Evolutionary conservation across 2,329 filamentous ascomycete species (phyloP), one percentile per base, ranked within the genome.

Genomic region (Arthrobotrys sinensis): DNA sequence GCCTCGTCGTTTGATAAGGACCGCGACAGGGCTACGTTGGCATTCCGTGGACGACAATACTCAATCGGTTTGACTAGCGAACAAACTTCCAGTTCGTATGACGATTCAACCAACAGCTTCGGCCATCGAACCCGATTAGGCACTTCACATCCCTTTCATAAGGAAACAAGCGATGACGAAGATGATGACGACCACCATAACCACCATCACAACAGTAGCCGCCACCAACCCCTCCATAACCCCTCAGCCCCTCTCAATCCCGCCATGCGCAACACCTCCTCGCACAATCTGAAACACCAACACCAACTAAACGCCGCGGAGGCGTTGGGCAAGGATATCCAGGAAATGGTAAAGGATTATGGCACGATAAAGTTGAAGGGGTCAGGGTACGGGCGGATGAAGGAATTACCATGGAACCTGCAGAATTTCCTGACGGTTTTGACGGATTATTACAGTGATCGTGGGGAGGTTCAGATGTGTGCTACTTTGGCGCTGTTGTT

Each of bases 391-490:
- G 75, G 75, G n/a, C 34, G 75, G 32, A 72, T 73, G 67, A 72
- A 64, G 10, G 68, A 79, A 11, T 48, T 79, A 14, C 79, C 78
- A 12, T 81, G 80, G 80, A 79, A 80, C 38, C 55, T 80, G 16
- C 80, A 81, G 57, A 79, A 48, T 10, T 75, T 81, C 14, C 50
- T 80, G 40, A 79, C 79, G 63, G 76, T 77, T 43, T 64, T 80
- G 34, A 76, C 76, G 3, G 80, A 81, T 52, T 63, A 80, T 63
- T 79, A 79, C 19, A 79, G 75, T 36, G 75, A 79, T 36, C 67
- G 72, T 45, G 79, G 80, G 32, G 80, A 80, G 52, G 79, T 81
- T 65, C 80, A 80, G 73, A 81, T 81, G 80, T 80, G 77, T 73
- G 80, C 80, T 43, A 80, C 79, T 4, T 50, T 81, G 7, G 76